These are phyloP conservation scores for Carex littledalei DNA, from an alignment of 176 grass and related monocot species.

Conservation along the genomic window DNA sequence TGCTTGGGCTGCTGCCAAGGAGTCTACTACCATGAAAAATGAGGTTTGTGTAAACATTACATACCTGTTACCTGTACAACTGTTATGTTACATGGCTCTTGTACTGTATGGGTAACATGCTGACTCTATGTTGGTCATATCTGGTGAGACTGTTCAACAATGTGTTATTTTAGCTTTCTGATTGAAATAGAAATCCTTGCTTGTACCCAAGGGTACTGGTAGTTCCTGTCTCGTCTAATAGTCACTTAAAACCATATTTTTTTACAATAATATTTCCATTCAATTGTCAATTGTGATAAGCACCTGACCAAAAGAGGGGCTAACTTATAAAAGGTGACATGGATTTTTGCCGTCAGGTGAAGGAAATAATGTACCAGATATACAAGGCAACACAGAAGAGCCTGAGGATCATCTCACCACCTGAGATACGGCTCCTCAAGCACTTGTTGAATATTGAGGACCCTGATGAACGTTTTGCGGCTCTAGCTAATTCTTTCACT, in stretches of 20 bases:
- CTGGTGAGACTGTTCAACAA: not conserved
- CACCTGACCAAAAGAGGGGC: not conserved
- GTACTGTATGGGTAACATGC: not conserved
- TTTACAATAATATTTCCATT: not conserved
- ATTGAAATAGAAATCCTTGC: not conserved
- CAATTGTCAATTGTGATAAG: not conserved
- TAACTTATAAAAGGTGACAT: not conserved
- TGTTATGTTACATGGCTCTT: not conserved
- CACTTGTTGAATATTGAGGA: constrained; percentile 92
- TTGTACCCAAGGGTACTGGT: not conserved
- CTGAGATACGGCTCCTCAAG: constrained; percentile 85
- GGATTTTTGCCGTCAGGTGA: constrained; percentile 42
- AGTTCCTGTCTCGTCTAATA: not conserved
- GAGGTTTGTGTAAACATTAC: constrained; percentile 31
- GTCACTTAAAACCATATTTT: not conserved
- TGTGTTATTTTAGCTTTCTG: not conserved
- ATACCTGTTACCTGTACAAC: not conserved
- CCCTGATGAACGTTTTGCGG: constrained; percentile 67
- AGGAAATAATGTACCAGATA: constrained; percentile 84
- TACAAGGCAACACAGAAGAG: constrained; percentile 69
- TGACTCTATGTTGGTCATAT: not conserved
- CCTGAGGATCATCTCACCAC: constrained; percentile 72
- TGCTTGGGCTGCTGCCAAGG: constrained; percentile 87
- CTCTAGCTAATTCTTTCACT: constrained; percentile 70
- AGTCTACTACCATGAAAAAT: constrained; percentile 58